Percentiles rank a stretch among this genome's conserved stretches.
phyloP scores from a whole-genome alignment of 106 monocot species.

The Dendrobium huoshanense region DNA sequence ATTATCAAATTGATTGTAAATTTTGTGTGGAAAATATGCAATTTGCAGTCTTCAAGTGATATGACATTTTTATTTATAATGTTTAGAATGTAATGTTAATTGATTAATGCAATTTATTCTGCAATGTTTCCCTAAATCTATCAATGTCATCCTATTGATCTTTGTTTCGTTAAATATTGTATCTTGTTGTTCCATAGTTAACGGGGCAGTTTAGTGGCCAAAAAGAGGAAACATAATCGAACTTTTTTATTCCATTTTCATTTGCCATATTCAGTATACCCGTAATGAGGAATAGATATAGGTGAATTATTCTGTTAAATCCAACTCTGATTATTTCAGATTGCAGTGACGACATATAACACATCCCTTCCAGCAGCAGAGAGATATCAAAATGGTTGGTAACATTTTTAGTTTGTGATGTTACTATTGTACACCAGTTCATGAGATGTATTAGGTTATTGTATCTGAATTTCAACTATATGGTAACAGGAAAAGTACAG shows the following conservation, averaged over 20 bases:
- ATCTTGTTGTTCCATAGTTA: not conserved
- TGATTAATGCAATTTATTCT: not conserved
- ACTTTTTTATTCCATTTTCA: not conserved
- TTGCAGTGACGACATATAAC: constrained; percentile 88
- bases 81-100: no score
- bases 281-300: not conserved
- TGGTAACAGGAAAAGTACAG: constrained; percentile 70
- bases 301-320: not conserved
- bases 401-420: not conserved
- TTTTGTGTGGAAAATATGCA: no score
- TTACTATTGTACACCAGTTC: not conserved
- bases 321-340: constrained; percentile 37
- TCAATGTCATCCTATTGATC: not conserved
- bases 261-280: not conserved
- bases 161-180: not conserved
- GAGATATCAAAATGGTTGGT: constrained; percentile 67
- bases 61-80: no score
- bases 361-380: constrained; percentile 72
- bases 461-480: not conserved
- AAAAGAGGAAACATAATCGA: not conserved
- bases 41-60: no score
- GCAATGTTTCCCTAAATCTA: not conserved
- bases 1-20: no score
- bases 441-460: not conserved
- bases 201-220: not conserved